These are phyloP conservation scores for Fusarium algeriense DNA, from an alignment of 2,329 filamentous ascomycete genomes.

Conservation along the genomic window DNA sequence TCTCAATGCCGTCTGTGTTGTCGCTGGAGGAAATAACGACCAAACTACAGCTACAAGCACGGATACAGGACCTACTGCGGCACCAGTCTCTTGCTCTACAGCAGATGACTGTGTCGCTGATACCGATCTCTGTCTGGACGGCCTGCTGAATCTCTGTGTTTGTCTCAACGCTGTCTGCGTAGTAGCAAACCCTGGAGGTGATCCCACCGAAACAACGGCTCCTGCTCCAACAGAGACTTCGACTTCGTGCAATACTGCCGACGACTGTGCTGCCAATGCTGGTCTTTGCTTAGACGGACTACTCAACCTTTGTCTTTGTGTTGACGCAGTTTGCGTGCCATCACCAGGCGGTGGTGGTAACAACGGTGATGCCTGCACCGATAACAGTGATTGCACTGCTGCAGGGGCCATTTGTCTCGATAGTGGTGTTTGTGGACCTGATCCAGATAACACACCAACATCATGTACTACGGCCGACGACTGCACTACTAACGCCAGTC, in stretches of 20 bases:
- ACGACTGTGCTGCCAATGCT: conserved; percentile 1
- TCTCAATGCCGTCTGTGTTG: neutral
- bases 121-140: neutral
- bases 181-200: neutral
- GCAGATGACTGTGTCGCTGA: neutral
- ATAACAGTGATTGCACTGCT: neutral
- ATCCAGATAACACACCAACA: neutral
- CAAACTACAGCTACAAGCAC: neutral
- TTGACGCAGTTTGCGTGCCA: neutral
- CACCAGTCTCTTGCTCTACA: neutral
- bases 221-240: neutral
- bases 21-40: neutral
- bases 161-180: conserved; percentile 10
- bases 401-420: neutral
- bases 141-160: neutral
- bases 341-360: neutral
- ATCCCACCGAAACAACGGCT: neutral
- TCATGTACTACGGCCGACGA: neutral
- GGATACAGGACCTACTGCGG: neutral
- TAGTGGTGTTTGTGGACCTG: neutral
- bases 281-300: neutral
- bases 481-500: neutral
- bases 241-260: neutral
- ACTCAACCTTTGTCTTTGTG: conserved; percentile 1
- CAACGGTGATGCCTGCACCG: neutral